Conservation (phyloP, 2,329 filamentous ascomycete genomes). For the Thielaviopsis populi region DNA sequence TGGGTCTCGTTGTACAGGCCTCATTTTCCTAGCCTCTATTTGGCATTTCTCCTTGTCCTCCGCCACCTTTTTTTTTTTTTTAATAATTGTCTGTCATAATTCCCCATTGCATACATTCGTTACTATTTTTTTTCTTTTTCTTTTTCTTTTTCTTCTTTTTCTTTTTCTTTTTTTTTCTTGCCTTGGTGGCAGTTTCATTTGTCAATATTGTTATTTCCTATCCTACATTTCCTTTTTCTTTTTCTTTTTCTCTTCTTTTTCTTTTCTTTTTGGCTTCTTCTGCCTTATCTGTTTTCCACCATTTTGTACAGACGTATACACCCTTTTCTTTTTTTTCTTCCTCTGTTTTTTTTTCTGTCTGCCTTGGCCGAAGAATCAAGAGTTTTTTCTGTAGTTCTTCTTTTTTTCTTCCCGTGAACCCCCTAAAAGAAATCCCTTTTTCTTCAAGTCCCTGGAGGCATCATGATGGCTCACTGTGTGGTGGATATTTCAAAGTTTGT, state of each 20-base stretch:
- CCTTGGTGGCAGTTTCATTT: neutral
- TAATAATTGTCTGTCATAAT: neutral
- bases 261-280: slow-evolving; percentile 3
- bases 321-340: too few relatives aligned
- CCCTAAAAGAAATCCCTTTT: too few relatives aligned
- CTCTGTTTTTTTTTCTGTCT: too few relatives aligned
- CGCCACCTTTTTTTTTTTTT: neutral
- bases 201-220: slow-evolving; percentile 3
- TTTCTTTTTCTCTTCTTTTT: too few relatives aligned
- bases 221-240: neutral
- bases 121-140: neutral
- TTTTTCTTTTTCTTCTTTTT: neutral
- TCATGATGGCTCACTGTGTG: too few relatives aligned
- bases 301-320: slow-evolving; percentile 1
- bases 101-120: neutral
- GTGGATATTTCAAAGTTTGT: too few relatives aligned
- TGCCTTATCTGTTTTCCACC: slow-evolving; percentile 4
- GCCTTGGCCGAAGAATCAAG: too few relatives aligned
- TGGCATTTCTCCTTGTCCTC: neutral
- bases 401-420: neutral
- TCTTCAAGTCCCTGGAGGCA: too few relatives aligned
- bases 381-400: too few relatives aligned
- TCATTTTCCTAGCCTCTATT: neutral
- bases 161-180: neutral
- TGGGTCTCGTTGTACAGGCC: neutral